phyloP scores from a whole-genome alignment of 2,329 filamentous ascomycete genomes.

The Keithomyces neogunnii region DNA sequence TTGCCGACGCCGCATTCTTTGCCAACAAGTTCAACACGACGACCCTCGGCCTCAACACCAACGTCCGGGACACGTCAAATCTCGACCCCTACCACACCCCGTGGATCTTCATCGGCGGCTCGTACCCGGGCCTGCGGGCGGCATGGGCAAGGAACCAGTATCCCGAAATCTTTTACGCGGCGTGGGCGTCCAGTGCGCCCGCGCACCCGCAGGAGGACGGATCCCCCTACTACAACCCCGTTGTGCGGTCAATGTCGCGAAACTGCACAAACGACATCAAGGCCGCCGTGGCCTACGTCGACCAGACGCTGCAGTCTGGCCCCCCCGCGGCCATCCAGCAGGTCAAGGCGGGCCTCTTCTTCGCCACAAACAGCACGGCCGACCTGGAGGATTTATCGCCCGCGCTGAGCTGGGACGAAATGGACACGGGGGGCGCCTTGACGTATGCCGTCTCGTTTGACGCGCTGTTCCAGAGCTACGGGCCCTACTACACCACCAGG shows the following conservation, averaged over 20 bases:
- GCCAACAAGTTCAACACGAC: conserved; percentile 21
- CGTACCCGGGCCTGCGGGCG: conserved; percentile 40
- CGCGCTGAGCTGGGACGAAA: neutral
- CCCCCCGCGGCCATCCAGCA: neutral
- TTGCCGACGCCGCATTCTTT: conserved; percentile 20
- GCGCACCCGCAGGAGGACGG: conserved; percentile 37
- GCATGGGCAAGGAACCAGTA: conserved; percentile 37
- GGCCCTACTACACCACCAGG: conserved; percentile 1
- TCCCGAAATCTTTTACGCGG: conserved; percentile 42
- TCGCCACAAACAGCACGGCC: neutral
- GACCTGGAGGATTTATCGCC: neutral
- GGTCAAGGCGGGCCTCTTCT: conserved; percentile 4
- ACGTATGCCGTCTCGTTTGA: conserved; percentile 6
- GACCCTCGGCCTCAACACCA: conserved; percentile 30
- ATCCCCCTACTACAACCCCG: conserved; percentile 39
- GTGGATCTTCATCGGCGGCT: conserved; percentile 44
- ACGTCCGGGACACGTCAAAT: conserved; percentile 17
- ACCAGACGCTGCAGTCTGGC: conserved; percentile 17
- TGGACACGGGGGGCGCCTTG: neutral
- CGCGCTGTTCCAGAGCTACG: conserved; percentile 3
- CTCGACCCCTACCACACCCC: conserved; percentile 32
- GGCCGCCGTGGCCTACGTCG: conserved; percentile 36
- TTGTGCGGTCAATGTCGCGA: conserved; percentile 35
- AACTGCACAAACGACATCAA: conserved; percentile 40
- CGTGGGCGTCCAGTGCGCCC: conserved; percentile 40